phyloP scores from a whole-genome alignment of 2,329 filamentous ascomycete species.

The Aspergillus pseudonomiae region DNA sequence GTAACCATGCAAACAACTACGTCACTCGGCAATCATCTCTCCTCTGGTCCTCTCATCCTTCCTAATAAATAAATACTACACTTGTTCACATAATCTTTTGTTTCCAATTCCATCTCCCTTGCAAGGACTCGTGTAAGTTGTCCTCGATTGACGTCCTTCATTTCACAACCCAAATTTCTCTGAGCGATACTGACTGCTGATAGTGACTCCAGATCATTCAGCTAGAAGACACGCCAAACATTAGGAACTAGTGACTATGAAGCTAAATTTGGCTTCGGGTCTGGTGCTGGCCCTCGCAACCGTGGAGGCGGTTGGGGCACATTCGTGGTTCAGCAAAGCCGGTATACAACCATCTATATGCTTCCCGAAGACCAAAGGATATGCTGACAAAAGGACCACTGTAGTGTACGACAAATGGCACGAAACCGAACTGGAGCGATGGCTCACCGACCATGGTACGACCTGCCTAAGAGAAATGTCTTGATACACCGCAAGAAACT shows the following conservation, averaged over 20 bases:
- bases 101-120: neutral
- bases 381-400: constrained; percentile 12
- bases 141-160: neutral
- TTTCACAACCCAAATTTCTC: neutral
- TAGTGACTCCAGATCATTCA: neutral
- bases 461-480: neutral
- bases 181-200: neutral
- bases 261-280: constrained; percentile 68
- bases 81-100: neutral
- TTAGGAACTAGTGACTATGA: constrained; percentile 64
- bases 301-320: constrained; percentile 66
- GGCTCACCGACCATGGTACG: constrained; percentile 80
- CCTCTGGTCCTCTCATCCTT: constrained; percentile 18
- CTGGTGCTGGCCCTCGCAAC: constrained; percentile 73
- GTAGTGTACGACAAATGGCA: constrained; percentile 98
- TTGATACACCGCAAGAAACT: neutral
- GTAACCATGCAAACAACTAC: constrained; percentile 24
- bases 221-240: neutral
- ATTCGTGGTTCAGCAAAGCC: constrained; percentile 83
- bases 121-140: constrained; percentile 3
- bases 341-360: constrained; percentile 59
- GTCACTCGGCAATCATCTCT: constrained; percentile 38
- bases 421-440: constrained; percentile 93
- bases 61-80: constrained; percentile 1
- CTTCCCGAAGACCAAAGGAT: neutral